Evolutionary conservation across 257 asterid species (phyloP).

Genomic region (Forsythia viridissima): DNA sequence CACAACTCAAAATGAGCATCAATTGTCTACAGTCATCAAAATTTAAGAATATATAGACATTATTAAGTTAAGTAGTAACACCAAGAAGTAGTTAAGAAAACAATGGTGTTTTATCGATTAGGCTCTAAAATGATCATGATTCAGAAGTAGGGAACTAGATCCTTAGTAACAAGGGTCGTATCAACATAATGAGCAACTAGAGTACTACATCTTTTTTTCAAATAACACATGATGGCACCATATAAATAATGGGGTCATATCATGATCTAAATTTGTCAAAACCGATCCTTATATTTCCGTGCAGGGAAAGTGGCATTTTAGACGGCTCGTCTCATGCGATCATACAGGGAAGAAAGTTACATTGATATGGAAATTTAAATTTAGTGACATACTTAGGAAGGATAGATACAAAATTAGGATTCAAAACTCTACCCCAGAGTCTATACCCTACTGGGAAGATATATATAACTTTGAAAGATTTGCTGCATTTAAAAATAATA

Average conservation of each 20-base stretch:
- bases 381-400: not conserved
- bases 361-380: not conserved
- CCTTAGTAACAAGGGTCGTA: not conserved
- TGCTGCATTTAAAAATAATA: not conserved
- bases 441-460: not conserved
- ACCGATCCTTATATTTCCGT: not conserved
- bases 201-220: too few species aligned
- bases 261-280: not conserved
- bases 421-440: not conserved
- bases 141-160: not conserved
- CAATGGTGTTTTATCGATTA: not conserved
- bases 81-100: not conserved
- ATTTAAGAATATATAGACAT: not conserved
- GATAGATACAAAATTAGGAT: constrained; percentile 18
- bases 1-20: not conserved
- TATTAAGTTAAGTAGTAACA: not conserved
- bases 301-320: not conserved
- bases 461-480: not conserved
- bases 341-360: not conserved
- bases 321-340: not conserved
- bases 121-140: not conserved
- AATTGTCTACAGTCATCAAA: not conserved
- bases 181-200: not conserved
- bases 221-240: not conserved
- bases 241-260: not conserved